phyloP scores from a whole-genome alignment of 768 basidiomycete genomes.

The Podaxis sp. region DNA sequence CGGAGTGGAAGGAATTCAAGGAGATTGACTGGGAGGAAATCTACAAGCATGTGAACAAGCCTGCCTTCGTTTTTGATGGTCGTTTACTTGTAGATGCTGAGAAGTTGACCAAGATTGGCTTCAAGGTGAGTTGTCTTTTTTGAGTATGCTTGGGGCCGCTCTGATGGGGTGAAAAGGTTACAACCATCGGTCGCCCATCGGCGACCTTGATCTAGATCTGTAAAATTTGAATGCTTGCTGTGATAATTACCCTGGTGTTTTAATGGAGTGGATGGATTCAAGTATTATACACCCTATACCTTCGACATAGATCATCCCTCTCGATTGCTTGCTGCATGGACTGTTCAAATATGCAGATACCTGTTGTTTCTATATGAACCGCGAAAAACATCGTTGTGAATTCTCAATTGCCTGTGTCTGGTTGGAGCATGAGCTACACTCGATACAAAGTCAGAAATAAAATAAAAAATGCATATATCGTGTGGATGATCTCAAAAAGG shows the following conservation, averaged over 20 bases:
- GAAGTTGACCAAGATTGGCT: constrained; percentile 82
- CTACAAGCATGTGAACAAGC: constrained; percentile 90
- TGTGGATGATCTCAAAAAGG: constrained; percentile 1
- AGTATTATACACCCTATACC: not conserved
- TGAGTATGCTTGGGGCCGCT: not conserved
- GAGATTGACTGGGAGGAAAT: constrained; percentile 88
- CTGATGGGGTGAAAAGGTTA: constrained; percentile 10
- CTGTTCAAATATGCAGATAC: not conserved
- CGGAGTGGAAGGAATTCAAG: constrained; percentile 97
- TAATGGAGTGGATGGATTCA: constrained; percentile 3
- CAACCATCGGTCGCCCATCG: constrained; percentile 13
- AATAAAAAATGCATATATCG: too few relatives aligned
- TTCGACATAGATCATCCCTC: constrained; percentile 5
- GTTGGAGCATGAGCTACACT: too few relatives aligned
- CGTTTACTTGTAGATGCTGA: constrained; percentile 83
- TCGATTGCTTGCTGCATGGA: constrained; percentile 1
- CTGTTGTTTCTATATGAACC: not conserved
- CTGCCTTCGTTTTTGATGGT: constrained; percentile 98
- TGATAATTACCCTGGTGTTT: not conserved
- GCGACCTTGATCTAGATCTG: not conserved
- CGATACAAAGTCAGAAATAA: not conserved
- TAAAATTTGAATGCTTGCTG: not conserved
- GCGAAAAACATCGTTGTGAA: too few relatives aligned
- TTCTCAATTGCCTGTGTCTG: too few relatives aligned
- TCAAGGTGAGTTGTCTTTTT: constrained; percentile 56